A percentile compares a stretch with the other conserved stretches of the same genome.
Conservation (phyloP, 441 rosid genomes). For the Raphanus hybrid region DNA sequence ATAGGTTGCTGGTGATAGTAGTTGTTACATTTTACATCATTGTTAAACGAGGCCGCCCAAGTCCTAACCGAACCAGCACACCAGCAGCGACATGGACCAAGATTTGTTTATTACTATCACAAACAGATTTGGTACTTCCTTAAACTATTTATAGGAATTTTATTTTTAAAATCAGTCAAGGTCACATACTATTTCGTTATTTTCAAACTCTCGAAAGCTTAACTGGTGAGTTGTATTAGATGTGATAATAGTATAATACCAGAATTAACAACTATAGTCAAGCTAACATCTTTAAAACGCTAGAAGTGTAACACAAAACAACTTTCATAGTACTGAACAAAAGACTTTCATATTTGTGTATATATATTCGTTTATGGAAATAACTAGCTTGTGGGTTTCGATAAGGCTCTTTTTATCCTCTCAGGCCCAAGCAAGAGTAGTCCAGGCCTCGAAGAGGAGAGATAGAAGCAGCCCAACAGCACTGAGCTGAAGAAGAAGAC, state of each 20-base stretch:
- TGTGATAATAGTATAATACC: neutral
- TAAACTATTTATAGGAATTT: neutral
- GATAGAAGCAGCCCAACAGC: slow-evolving; percentile 34
- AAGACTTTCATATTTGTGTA: neutral
- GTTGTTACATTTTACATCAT: neutral
- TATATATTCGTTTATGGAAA: neutral
- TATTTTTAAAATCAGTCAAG: neutral
- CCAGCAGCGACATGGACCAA: neutral
- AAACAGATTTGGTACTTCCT: neutral
- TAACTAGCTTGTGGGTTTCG: neutral
- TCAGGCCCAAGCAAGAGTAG: slow-evolving; percentile 2
- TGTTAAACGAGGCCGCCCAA: slow-evolving; percentile 1
- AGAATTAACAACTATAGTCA: neutral
- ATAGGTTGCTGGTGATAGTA: neutral
- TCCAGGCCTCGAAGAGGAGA: slow-evolving; percentile 1
- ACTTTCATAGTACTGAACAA: neutral
- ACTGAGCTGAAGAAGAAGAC: slow-evolving; percentile 66
- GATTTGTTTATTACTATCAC: neutral
- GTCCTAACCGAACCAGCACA: slow-evolving; percentile 3
- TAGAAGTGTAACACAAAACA: neutral
- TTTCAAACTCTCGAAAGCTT: neutral
- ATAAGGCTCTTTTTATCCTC: neutral
- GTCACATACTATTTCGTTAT: neutral
- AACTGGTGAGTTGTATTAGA: neutral
- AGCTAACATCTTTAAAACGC: too few species aligned